Evolutionary conservation across 441 rosid species (phyloP).

Genomic region (Croton laevigatus): DNA sequence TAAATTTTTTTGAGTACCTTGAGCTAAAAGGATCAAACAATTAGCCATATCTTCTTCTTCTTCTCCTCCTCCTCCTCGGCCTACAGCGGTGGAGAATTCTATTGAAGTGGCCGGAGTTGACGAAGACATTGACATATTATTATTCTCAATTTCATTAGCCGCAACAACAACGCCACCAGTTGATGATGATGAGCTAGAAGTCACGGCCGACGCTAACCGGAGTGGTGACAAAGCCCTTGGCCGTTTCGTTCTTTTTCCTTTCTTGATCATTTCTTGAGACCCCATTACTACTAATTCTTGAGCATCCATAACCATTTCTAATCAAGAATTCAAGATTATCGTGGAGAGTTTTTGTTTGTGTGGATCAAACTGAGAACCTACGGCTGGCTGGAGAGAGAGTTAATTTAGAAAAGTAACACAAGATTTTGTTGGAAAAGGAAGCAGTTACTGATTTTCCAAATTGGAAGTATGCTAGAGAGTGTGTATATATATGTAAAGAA

Average conservation of each 20-base stretch:
- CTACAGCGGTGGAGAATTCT: neutral
- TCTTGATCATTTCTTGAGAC: slow-evolving; percentile 30
- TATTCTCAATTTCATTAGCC: slow-evolving; percentile 23
- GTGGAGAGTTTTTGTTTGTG: too few relatives aligned
- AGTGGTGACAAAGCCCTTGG: slow-evolving; percentile 41
- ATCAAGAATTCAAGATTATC: too few relatives aligned
- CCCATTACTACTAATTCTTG: slow-evolving; percentile 30
- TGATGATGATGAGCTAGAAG: slow-evolving; percentile 22
- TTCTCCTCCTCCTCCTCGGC: slow-evolving; percentile 37
- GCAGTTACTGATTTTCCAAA: slow-evolving; percentile 36
- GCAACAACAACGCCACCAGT: slow-evolving; percentile 22
- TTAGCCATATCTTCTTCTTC: slow-evolving; percentile 95
- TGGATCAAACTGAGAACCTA: too few relatives aligned
- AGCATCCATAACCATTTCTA: slow-evolving; percentile 31
- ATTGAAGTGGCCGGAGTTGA: slow-evolving; percentile 16
- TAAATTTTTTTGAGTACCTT: slow-evolving; percentile 34
- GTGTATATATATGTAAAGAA: slow-evolving; percentile 11
- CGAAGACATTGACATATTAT: slow-evolving; percentile 13
- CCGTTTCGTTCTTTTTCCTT: slow-evolving; percentile 79
- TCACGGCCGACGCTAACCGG: slow-evolving; percentile 27
- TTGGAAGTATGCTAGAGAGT: slow-evolving; percentile 29
- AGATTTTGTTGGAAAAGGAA: slow-evolving; percentile 21
- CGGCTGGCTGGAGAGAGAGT: too few relatives aligned
- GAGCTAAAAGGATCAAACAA: slow-evolving; percentile 83
- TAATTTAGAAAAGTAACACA: neutral